phyloP scores from a whole-genome alignment of 2,329 filamentous ascomycete genomes.

The Alternaria angustiovoidea region DNA sequence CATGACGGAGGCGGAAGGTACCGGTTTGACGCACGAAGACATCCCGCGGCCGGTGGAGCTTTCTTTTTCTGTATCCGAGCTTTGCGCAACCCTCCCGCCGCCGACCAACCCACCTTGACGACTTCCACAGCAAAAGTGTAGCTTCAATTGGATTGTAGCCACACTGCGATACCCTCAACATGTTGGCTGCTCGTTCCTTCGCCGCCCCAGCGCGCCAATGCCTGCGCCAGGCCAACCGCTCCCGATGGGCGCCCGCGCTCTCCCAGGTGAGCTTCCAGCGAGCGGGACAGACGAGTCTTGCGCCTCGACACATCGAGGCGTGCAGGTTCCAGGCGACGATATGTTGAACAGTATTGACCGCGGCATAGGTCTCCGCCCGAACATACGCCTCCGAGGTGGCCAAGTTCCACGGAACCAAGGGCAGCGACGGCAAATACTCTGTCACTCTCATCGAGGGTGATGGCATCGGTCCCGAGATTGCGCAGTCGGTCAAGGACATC shows the following conservation, averaged over 20 bases:
- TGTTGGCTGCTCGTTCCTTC: constrained; percentile 84
- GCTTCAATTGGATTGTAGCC: constrained; percentile 45
- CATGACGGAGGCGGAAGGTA: constrained; percentile 3
- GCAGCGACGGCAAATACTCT: constrained; percentile 89
- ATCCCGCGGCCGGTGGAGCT: constrained; percentile 34
- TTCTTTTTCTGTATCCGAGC: constrained; percentile 40
- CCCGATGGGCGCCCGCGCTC: constrained; percentile 58
- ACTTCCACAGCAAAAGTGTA: constrained; percentile 42
- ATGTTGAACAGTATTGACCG: constrained; percentile 9
- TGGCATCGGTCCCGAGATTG: constrained; percentile 97
- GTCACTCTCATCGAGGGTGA: constrained; percentile 99
- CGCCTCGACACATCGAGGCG: not conserved
- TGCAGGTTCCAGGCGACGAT: not conserved
- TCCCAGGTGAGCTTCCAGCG: constrained; percentile 63
- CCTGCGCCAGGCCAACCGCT: constrained; percentile 69
- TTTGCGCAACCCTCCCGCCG: constrained; percentile 37
- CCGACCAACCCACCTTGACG: constrained; percentile 26
- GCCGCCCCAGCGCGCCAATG: constrained; percentile 80
- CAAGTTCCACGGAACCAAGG: constrained; percentile 92
- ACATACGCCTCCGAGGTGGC: constrained; percentile 75
- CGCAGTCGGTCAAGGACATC: constrained; percentile 98
- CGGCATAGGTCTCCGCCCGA: constrained; percentile 40
- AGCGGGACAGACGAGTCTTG: constrained; percentile 1
- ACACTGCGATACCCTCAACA: constrained; percentile 60
- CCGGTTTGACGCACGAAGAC: constrained; percentile 16